These are phyloP conservation scores for Aureobasidium namibiae DNA, from an alignment of 2,329 filamentous ascomycete genomes.

Conservation along the genomic window DNA sequence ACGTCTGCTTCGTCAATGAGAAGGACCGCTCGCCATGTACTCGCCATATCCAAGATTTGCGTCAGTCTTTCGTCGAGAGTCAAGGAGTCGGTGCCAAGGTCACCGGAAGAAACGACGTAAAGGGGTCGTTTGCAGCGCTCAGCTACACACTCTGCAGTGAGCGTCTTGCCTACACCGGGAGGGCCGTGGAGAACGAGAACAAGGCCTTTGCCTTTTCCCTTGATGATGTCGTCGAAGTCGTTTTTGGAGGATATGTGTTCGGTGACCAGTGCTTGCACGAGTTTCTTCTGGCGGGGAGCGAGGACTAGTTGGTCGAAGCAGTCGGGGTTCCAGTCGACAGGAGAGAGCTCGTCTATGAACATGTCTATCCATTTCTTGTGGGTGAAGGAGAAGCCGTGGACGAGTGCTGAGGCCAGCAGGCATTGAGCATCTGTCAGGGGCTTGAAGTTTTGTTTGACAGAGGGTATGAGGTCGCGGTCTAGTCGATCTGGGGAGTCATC, in stretches of 20 bases:
- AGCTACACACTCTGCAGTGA: conserved; percentile 21
- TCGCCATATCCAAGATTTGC: conserved; percentile 3
- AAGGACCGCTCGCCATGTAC: conserved; percentile 24
- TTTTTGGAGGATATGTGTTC: conserved; percentile 21
- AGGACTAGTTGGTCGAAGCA: conserved; percentile 28
- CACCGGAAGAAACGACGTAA: conserved; percentile 7
- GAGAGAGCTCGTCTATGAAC: conserved; percentile 25
- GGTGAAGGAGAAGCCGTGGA: conserved; percentile 27
- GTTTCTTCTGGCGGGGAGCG: conserved; percentile 22
- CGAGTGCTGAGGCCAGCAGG: conserved; percentile 24
- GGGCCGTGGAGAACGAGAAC: conserved; percentile 30
- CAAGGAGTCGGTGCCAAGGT: background rate
- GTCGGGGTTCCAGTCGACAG: conserved; percentile 24
- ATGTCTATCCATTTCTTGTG: conserved; percentile 30
- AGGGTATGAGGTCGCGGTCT: conserved; percentile 16
- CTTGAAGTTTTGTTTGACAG: conserved; percentile 11
- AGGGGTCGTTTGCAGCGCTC: conserved; percentile 8
- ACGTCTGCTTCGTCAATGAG: conserved; percentile 34
- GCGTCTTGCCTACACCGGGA: conserved; percentile 32
- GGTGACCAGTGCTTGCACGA: conserved; percentile 27
- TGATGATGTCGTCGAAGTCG: conserved; percentile 25
- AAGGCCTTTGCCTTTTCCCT: conserved; percentile 31
- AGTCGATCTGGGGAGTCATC: background rate
- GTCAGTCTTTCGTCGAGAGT: background rate
- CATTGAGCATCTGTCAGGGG: conserved; percentile 20